Evolutionary conservation across 2,329 filamentous ascomycete genomes (phyloP).

Genomic region (Phyllosticta citriasiana): DNA sequence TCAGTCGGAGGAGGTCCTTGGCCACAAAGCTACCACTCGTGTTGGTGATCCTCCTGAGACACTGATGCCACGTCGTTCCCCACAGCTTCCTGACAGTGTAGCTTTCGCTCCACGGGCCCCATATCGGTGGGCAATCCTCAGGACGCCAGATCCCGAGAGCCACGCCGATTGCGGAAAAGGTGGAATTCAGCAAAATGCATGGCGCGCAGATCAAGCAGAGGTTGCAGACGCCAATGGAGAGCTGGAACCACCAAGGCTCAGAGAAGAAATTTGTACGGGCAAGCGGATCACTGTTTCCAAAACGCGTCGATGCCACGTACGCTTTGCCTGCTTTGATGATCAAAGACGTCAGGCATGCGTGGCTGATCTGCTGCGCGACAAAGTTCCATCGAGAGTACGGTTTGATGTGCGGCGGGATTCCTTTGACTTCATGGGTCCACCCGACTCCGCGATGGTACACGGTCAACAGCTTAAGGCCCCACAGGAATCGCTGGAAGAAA

Average conservation of each 20-base stretch:
- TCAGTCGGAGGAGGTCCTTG: constrained; percentile 15
- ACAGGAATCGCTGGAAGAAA: neutral
- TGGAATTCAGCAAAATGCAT: constrained; percentile 1
- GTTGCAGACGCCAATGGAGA: constrained; percentile 17
- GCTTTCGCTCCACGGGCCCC: constrained; percentile 15
- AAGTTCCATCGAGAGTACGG: constrained; percentile 18
- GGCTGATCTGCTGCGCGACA: constrained; percentile 15
- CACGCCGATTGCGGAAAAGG: constrained; percentile 15
- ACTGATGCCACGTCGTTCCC: constrained; percentile 21
- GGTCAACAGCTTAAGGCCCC: constrained; percentile 4
- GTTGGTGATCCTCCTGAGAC: constrained; percentile 16
- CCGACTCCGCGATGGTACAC: constrained; percentile 17
- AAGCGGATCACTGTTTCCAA: constrained; percentile 14
- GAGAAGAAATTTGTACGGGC: constrained; percentile 10
- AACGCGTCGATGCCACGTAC: constrained; percentile 16
- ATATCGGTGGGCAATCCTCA: constrained; percentile 19
- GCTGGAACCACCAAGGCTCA: constrained; percentile 12
- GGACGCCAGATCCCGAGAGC: constrained; percentile 14
- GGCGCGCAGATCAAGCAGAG: constrained; percentile 16
- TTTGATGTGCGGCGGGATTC: constrained; percentile 16
- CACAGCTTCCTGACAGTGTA: constrained; percentile 17
- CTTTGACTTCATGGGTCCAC: constrained; percentile 22
- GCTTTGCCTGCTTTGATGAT: constrained; percentile 12
- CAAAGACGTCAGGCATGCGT: constrained; percentile 13
- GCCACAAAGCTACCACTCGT: constrained; percentile 14